phyloP scores from a whole-genome alignment of 2,329 filamentous ascomycete genomes.

The Trichophyton schoenleinii region DNA sequence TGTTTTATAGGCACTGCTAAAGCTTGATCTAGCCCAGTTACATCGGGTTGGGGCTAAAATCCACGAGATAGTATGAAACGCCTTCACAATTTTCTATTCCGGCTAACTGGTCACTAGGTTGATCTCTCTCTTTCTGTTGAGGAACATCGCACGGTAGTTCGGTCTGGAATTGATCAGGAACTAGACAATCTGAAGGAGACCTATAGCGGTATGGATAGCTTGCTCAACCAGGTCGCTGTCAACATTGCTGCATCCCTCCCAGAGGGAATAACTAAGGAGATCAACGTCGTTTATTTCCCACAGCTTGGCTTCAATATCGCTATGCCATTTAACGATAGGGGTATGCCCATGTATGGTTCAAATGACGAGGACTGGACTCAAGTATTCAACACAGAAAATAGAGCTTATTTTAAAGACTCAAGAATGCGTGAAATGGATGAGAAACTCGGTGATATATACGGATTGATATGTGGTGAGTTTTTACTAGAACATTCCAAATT shows the following conservation, averaged over 20 bases:
- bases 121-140: conserved; percentile 68
- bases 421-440: conserved; percentile 71
- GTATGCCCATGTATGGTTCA: conserved; percentile 52
- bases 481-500: conserved; percentile 19
- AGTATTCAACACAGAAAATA: conserved; percentile 58
- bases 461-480: conserved; percentile 58
- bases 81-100: background rate
- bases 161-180: conserved; percentile 55
- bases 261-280: conserved; percentile 37
- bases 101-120: conserved; percentile 35
- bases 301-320: conserved; percentile 83
- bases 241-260: conserved; percentile 54
- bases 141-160: conserved; percentile 60
- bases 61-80: conserved; percentile 43
- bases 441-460: conserved; percentile 72
- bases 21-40: conserved; percentile 48
- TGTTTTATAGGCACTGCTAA: conserved; percentile 41
- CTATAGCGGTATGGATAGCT: conserved; percentile 63
- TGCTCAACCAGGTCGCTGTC: conserved; percentile 56
- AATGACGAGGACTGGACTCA: conserved; percentile 59
- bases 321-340: conserved; percentile 51
- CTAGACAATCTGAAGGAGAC: conserved; percentile 66
- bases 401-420: conserved; percentile 74
- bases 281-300: conserved; percentile 80
- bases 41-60: conserved; percentile 58